Base-by-base conservation (phyloP, 192 early-diverging fungal species). In the Allomyces javanicus region DNA sequence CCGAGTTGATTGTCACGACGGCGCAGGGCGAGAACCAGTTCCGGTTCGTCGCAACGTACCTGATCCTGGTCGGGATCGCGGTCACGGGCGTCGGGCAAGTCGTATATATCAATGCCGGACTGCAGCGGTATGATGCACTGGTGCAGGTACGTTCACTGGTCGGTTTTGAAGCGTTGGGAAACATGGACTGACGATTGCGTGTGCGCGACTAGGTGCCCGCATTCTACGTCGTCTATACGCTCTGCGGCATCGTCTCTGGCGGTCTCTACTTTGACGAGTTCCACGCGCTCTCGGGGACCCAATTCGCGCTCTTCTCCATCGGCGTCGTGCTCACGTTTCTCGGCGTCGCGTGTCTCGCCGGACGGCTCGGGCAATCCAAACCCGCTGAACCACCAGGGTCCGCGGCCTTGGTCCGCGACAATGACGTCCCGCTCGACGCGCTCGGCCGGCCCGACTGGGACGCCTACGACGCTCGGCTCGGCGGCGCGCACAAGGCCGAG, bases 21-120 rank as follows among this genome's bases (percentile, higher is more conserved):
- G 79, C 86, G 72, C 76, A 84, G 26, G 79, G 80, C 12, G 74
- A 88, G 24, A 89, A 91, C 76, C 86, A 91, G 70, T 91, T 87
- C 70, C 82, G 75, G 25, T 75, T 72, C 26, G 71, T 78, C 24
- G 67, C 81, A 23, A 72, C 89, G 6, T 91, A 85, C 83, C 67
- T 81, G 64, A 87, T 91, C 66, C 69, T 86, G 50, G 68, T 78
- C 5, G 81, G 89, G 23, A 91, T 87, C 0, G 77, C 83, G n/a
- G 76, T 83, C 64, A 89, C 87, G 17, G 89, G 87, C 3, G 78
- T 87, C 0, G 79, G 81, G 4, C 88, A 90, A 73, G 81, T 91
- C 25, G 89, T 88, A 70, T 91, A 87, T 86, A 87, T 91, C 55
- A 91, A 87, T 71, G 87, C 87, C 79, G 89, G 89, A 0, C 69